A percentile compares a stretch with the other conserved stretches of the same genome.
phyloP scores from a whole-genome alignment of 2,329 filamentous ascomycete genomes.

The Alternaria triticimaculans region DNA sequence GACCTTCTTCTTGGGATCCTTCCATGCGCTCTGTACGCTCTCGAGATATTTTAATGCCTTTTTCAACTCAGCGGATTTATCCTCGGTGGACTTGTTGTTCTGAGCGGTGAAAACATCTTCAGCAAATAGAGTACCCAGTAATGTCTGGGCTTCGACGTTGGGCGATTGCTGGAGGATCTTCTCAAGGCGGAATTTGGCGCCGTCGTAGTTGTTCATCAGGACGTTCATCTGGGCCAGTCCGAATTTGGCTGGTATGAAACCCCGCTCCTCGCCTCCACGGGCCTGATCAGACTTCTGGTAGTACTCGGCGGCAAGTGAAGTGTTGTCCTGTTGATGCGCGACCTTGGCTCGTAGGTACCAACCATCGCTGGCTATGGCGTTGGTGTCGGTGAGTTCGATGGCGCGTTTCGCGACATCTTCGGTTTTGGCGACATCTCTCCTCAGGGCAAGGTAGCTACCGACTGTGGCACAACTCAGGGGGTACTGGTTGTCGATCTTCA shows the following conservation, averaged over 20 bases:
- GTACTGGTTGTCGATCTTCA: constrained; percentile 90
- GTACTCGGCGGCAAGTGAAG: constrained; percentile 78
- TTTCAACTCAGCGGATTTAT: constrained; percentile 82
- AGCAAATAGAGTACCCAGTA: constrained; percentile 89
- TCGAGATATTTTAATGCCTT: constrained; percentile 89
- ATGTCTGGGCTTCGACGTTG: constrained; percentile 84
- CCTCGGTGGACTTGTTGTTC: constrained; percentile 75
- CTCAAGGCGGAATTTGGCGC: constrained; percentile 91
- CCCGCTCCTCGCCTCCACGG: constrained; percentile 86
- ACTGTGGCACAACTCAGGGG: constrained; percentile 91
- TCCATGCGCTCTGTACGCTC: constrained; percentile 85
- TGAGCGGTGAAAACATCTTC: constrained; percentile 90
- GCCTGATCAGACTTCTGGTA: constrained; percentile 92
- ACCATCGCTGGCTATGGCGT: constrained; percentile 94
- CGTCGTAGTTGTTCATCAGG: constrained; percentile 81
- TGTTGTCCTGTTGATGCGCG: constrained; percentile 81
- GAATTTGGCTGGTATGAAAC: constrained; percentile 93
- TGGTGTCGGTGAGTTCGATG: constrained; percentile 94
- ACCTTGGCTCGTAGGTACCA: constrained; percentile 95
- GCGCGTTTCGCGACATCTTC: constrained; percentile 89
- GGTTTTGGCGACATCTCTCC: constrained; percentile 80
- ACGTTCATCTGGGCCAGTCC: constrained; percentile 90
- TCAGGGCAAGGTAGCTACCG: constrained; percentile 84
- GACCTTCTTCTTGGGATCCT: constrained; percentile 85
- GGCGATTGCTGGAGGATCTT: constrained; percentile 90